Evolutionary conservation across 331 rosid genomes (phyloP).

Genomic region (Quercus lobata): DNA sequence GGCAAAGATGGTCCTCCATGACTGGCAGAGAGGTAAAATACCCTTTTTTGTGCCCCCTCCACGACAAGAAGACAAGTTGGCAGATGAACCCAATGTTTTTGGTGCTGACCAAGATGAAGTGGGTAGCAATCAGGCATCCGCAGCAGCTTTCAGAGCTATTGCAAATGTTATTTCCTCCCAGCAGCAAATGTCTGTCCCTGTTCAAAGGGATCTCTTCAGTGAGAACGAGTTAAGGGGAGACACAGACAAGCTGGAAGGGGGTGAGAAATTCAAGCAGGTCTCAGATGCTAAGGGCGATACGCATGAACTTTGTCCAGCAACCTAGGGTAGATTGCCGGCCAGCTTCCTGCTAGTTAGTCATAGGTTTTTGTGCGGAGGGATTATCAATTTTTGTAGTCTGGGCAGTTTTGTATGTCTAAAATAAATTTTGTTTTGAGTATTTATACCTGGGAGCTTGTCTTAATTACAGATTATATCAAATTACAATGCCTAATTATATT

Average conservation of each 20-base stretch:
- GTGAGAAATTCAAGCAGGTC: conserved; percentile 3
- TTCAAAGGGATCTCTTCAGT: conserved; percentile 63
- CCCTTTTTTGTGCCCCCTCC: conserved; percentile 93
- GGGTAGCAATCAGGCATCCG: conserved; percentile 53
- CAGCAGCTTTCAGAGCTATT: conserved; percentile 77
- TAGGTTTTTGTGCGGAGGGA: background rate
- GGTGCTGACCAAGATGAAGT: conserved; percentile 32
- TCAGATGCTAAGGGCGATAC: conserved; percentile 3
- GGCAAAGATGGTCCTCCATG: conserved; percentile 91
- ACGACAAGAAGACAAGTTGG: conserved; percentile 30
- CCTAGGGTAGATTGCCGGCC: conserved; percentile 12
- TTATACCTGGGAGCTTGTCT: background rate
- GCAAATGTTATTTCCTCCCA: conserved; percentile 74
- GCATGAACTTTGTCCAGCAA: conserved; percentile 15
- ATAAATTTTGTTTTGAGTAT: background rate
- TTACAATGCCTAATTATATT: background rate
- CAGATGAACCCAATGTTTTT: conserved; percentile 40
- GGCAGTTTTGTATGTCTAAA: background rate
- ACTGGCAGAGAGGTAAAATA: conserved; percentile 95
- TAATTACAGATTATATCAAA: background rate
- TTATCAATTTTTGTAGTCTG: background rate
- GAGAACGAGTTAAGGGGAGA: conserved; percentile 63
- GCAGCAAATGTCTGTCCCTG: conserved; percentile 64
- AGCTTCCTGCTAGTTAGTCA: conserved; percentile 12
- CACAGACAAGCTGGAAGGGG: conserved; percentile 11